Base-by-base conservation (phyloP, 257 asterid species). In the Capsicum chinense region DNA sequence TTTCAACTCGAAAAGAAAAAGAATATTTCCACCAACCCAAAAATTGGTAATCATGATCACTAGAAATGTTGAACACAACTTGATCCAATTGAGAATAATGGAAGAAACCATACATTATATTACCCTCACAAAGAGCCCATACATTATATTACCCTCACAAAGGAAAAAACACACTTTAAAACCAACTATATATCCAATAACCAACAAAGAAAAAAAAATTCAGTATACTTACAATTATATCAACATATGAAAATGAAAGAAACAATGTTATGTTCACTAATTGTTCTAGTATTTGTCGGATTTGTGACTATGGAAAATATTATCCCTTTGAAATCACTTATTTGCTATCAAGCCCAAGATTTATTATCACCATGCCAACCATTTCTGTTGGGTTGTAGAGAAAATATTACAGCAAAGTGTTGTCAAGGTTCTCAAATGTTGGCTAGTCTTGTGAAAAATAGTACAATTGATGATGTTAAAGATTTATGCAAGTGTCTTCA, bases 351-450 rank as follows among this genome's bases (percentile, higher is more conserved):
- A 56, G 88, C 86, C 39, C 7, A 83, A 12, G 70, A 79, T 10
- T 47, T 39, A 66, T 47, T 88, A 83, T 16, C 71, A 21, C 87
- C 88, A 1, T 88, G 90, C 60, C 80, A 80, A 71, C 67, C 87
- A 3, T 88, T 80, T 47, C n/a, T 88, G 87, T 8, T 81, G 44
- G 88, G 86, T 2, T 60, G 79, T 70, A 16, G 16, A 39, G 16
- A 12, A 1, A 7, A 7, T 21, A 68, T 84, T 48, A 66, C 86
- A 3, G 84, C 64, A 16, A 80, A 83, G 12, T 88, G 90, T 21
- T 88, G 90, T 84, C 64, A 67, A n/a, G 90, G 87, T 9, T 88
- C 86, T 6, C 39, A 60, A n/a, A 58, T 83, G n/a, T 12, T 88
- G 79, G 86, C 44, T 13, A 74, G 57, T 37, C 64, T 85, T 10